Base-by-base conservation (phyloP, 768 basidiomycete genomes). In the Sporobolomyces phaffii region DNA sequence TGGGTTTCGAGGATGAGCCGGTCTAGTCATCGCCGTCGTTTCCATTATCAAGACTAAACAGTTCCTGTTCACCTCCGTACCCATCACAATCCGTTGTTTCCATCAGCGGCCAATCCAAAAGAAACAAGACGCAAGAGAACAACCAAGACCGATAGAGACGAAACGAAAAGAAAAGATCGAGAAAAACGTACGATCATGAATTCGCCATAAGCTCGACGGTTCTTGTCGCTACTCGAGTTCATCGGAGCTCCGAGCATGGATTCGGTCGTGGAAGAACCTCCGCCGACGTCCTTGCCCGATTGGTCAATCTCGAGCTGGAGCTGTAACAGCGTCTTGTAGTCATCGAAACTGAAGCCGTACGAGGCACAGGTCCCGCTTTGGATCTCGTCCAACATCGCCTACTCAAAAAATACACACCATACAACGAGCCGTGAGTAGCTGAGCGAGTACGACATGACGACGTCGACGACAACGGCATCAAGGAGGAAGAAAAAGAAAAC, bases 341-440 rank as follows among this genome's bases (percentile, higher is more conserved):
- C 90, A 71, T 94, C 92, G 72, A 96, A 94, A 6, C 82, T 84
- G 79, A 90, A 97, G 43, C n/a, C n/a, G n/a, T n/a, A n/a, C n/a
- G n/a, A n/a, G 71, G 47, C 6, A 78, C 78, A 68, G 83, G 84
- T 69, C 82, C 81, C 52, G 80, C 71, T 31, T n/a, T 86, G 84
- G 60, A 91, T 84, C 15, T 81, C 78, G 33, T 88, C 85, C 53
- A 97, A 80, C 83, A 97, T 85, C 57, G 83, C 84, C 91, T 94
- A 60, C 29, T 13, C n/a, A n/a, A n/a, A n/a, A n/a, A n/a, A n/a
- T n/a, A n/a, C n/a, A n/a, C n/a, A n/a, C n/a, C n/a, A n/a, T n/a
- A n/a, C n/a, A n/a, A n/a, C n/a, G n/a, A n/a, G n/a, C n/a, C n/a
- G n/a, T n/a, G n/a, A n/a, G n/a, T n/a, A n/a, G n/a, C n/a, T n/a